Percentiles rank a stretch among this genome's conserved stretches.
Evolutionary conservation across 1,284 basidiomycete genomes (phyloP).

Genomic region (Porogramme epimiltina): DNA sequence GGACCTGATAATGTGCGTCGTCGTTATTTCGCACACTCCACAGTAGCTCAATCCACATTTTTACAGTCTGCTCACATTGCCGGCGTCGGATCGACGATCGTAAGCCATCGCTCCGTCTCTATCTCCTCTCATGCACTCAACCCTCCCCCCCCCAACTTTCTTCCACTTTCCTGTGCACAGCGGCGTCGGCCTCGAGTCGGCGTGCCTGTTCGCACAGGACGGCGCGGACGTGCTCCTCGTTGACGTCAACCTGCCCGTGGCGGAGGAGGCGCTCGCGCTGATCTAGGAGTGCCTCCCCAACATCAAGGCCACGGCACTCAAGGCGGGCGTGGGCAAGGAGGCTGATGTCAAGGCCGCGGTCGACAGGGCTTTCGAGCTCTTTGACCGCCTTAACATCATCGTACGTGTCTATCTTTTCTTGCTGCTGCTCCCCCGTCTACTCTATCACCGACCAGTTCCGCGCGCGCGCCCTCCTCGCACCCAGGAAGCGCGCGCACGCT

Average conservation of each 20-base stretch:
- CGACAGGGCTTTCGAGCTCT: slow-evolving; percentile 77
- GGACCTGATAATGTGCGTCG: slow-evolving; percentile 63
- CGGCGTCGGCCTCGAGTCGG: slow-evolving; percentile 93
- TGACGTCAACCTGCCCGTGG: slow-evolving; percentile 85
- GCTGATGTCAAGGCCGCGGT: slow-evolving; percentile 82
- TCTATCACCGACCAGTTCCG: neutral
- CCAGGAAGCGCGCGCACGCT: neutral
- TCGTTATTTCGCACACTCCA: slow-evolving; percentile 5
- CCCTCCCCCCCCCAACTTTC: slow-evolving; percentile 2
- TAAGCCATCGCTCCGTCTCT: slow-evolving; percentile 41
- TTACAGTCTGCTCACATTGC: slow-evolving; percentile 77
- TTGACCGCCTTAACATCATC: slow-evolving; percentile 92
- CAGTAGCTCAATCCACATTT: too few species aligned
- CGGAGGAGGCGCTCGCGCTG: slow-evolving; percentile 67
- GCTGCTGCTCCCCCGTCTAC: neutral
- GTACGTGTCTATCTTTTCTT: slow-evolving; percentile 46
- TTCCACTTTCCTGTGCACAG: slow-evolving; percentile 44
- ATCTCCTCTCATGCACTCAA: neutral
- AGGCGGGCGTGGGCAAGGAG: slow-evolving; percentile 90
- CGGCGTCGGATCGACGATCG: slow-evolving; percentile 86
- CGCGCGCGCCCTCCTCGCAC: neutral
- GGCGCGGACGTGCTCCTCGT: slow-evolving; percentile 87
- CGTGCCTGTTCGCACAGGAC: slow-evolving; percentile 90
- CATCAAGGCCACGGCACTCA: slow-evolving; percentile 71
- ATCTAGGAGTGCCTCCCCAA: slow-evolving; percentile 72